Base-by-base conservation (phyloP, 176 grass and related monocot species). In the Ampelocalamus luodianensis region DNA sequence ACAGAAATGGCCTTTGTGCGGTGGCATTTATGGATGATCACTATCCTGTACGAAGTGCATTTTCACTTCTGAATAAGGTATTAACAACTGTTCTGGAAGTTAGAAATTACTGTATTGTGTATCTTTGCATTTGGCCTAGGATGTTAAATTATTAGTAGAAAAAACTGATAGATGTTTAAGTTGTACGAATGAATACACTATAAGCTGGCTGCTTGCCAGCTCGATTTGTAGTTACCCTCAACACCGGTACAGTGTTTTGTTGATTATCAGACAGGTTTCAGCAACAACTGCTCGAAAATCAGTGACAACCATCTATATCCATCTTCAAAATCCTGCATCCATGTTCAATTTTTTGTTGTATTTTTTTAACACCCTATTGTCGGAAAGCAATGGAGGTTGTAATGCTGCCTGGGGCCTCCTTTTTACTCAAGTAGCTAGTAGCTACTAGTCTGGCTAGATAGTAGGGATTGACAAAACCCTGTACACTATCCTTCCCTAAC, bases 1-100 rank as follows among this genome's bases (percentile, higher is more conserved):
- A 97, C 81, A 84, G 83, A 81, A 94, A 97, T 93, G 87, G 90
- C 44, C 87, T 97, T 22, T 93, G 92, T 79, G 90, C 40, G 8
- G 84, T 97, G 73, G 92, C 95, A 90, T 94, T 97, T 50, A 91
- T 94, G 95, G 95, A 97, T 61, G 95, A 97, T 65, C 95, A 97
- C 85, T 97, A 97, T 90, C 95, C 95, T 68, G 83, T 97, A 55
- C 79, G 95, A 86, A 95, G 92, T 72, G 95, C 95, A 36, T 97
- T 97, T 90, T 97, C 92, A 61, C 87, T 97, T 83, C 89, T 97
- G 37, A 97, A 94, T 45, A 94, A 93, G 92, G 89, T 97, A 88
- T 34, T 17, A 0, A 54, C 17, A 29, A 20, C 29, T 40, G n/a
- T 86, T 76, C 23, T 44, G 8, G 23, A 26, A 26, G 81, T 78